phyloP scores from a whole-genome alignment of 2,329 filamentous ascomycete genomes.

The Nakataea oryzae region DNA sequence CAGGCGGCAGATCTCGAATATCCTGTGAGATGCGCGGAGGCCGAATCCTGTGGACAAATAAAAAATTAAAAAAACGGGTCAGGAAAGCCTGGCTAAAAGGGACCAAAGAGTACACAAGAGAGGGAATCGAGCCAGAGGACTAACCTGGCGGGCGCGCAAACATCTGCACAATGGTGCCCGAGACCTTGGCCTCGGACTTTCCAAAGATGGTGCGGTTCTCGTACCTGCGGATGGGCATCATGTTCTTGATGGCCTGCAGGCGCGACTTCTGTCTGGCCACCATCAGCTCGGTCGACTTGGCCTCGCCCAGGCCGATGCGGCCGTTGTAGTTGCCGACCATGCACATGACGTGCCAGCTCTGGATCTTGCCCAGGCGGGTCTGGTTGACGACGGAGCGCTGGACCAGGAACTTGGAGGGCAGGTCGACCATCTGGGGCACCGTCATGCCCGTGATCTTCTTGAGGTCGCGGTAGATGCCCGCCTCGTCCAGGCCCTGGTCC shows the following conservation, averaged over 20 bases:
- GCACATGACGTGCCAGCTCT: conserved; percentile 61
- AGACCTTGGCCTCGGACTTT: conserved; percentile 72
- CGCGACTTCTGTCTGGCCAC: conserved; percentile 63
- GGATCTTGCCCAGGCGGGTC: conserved; percentile 91
- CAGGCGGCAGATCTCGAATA: conserved; percentile 88
- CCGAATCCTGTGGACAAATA: conserved; percentile 87
- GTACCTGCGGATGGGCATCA: conserved; percentile 85
- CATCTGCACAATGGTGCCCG: conserved; percentile 76
- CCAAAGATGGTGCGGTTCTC: conserved; percentile 90
- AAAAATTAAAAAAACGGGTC: conserved; percentile 4
- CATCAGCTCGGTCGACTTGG: conserved; percentile 67
- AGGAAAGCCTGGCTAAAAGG: neutral
- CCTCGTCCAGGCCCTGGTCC: conserved; percentile 39
- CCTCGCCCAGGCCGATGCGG: conserved; percentile 78
- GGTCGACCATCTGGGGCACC: conserved; percentile 36
- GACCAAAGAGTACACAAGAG: neutral
- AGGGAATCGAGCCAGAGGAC: conserved; percentile 16
- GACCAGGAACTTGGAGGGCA: conserved; percentile 66
- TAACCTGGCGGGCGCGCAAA: conserved; percentile 79
- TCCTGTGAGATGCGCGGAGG: conserved; percentile 78
- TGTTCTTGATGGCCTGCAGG: conserved; percentile 77
- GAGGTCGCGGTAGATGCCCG: conserved; percentile 37
- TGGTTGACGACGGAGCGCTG: conserved; percentile 73
- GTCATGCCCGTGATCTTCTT: conserved; percentile 45
- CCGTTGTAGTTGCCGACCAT: conserved; percentile 84